Base-by-base conservation (phyloP, 352 stramenopile genomes). In the Phytopythium oedochilum region DNA sequence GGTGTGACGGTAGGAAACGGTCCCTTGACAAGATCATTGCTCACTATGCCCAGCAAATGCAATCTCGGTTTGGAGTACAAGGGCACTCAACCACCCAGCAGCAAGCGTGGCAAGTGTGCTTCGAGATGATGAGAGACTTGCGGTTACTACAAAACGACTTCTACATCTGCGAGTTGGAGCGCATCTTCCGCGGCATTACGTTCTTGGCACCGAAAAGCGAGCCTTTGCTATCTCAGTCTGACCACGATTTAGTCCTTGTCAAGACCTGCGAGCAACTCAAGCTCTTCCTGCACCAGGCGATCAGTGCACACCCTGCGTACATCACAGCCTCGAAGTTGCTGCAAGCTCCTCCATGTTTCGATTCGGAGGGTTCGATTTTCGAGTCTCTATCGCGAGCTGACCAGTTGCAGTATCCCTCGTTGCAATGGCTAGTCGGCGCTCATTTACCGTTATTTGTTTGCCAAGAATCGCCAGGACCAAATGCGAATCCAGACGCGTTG, bases 111-210 rank as follows among this genome's bases (percentile, higher is more conserved):
- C 52, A 47, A 2, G 34, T 61, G 10, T 81, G 55, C 55, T 88
- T 72, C 58, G 50, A 48, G 28, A 68, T 88, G 60, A 46, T 73
- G 43, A 70, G 76, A 2, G 79, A 85, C 55, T 64, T 89, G 32
- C 61, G 60, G 15, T 38, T 89, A 23, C 72, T 89, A 45, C 61
- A 71, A 47, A 86, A 85, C 42, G 70, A 72, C 17, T 79, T 75
- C 45, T 89, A 79, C 53, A 56, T 86, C 18, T 55, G 53, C 3
- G 72, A 79, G 23, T 55, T 88, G 31, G 63, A 75, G 25, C 55
- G 63, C 43, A 48, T 73, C 18, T 71, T 50, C 42, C 26, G 25
- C 3, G 12, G 4, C 3, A 25, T 29, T 20, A 6, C 15, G 18
- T 39, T 38, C 14, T 18, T 40, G 26, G 4, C 32, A 2, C 5